Percentiles rank a stretch among this genome's conserved stretches.
phyloP scores from a whole-genome alignment of 805 yeast species.

The Jamesozyma hellenica region DNA sequence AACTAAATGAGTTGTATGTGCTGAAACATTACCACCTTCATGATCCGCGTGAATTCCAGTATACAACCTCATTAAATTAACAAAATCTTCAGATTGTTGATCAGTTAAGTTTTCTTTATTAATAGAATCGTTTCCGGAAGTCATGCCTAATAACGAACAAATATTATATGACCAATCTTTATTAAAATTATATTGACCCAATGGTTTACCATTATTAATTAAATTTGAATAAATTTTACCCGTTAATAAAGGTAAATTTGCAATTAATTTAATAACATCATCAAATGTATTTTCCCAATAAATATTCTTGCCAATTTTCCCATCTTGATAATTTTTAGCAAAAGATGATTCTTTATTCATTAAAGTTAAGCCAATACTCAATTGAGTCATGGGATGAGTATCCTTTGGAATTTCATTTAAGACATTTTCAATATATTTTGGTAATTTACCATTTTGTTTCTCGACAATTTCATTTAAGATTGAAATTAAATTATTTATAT shows the following conservation, averaged over 20 bases:
- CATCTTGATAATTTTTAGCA: constrained; percentile 62
- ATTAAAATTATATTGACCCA: constrained; percentile 42
- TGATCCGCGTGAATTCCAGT: constrained; percentile 76
- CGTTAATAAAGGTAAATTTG: constrained; percentile 64
- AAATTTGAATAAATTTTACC: constrained; percentile 64
- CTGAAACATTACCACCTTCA: constrained; percentile 85
- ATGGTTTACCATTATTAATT: constrained; percentile 41
- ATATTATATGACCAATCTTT: constrained; percentile 69
- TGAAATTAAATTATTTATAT: constrained; percentile 44
- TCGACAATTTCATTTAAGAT: constrained; percentile 50
- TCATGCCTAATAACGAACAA: constrained; percentile 54
- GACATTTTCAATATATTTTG: constrained; percentile 50
- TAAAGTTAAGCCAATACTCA: constrained; percentile 65
- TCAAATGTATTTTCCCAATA: constrained; percentile 72
- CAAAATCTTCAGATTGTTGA: constrained; percentile 45
- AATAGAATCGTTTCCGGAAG: constrained; percentile 23
- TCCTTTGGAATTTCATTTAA: constrained; percentile 55
- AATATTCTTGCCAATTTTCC: constrained; percentile 51
- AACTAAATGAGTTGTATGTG: constrained; percentile 77
- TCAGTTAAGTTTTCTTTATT: constrained; percentile 23
- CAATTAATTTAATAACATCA: constrained; percentile 58
- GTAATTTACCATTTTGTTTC: constrained; percentile 32
- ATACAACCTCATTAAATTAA: constrained; percentile 69
- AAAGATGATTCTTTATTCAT: constrained; percentile 62
- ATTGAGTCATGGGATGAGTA: constrained; percentile 79